Evolutionary conservation across 2,329 filamentous ascomycete species (phyloP), one percentile per base, ranked within the genome.

Genomic region (Penicillium sp.): DNA sequence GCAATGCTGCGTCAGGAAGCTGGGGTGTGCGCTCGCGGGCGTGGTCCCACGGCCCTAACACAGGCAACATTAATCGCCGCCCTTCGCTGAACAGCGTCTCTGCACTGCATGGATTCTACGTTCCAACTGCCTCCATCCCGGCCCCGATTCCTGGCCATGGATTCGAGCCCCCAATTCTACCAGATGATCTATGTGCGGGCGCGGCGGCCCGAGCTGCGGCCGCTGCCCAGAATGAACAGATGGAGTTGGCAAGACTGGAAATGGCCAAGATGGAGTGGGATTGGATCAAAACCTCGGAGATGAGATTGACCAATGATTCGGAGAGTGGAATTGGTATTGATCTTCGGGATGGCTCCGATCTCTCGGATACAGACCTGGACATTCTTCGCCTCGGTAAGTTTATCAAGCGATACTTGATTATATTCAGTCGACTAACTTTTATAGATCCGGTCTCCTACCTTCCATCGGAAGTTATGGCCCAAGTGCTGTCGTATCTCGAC

Each of bases 401-500:
- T 18, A 9, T 47, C 11, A 14, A 27, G 24, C n/a, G 1, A 24
- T 16, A 14, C 50, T 6, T 24, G n/a, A 46, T 36, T 16, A 46
- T 36, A 14, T 27, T 33, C 39, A 9, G 24, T 40, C 33, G 44
- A 53, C 59, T 59, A 58, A 64, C 61, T 2, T 68, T 50, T 63
- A 6, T 69, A 78, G 85, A 88, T 68, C 84, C 85, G 19, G 78
- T 84, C 36, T 73, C 75, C 40, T 73, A 77, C 9, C 77, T 89
- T 4, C 87, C 87, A 2, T 74, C 81, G 11, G 87, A 89, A 71
- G 77, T 89, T 41, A 78, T 82, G 60, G 81, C 84, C 27, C 78
- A 84, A 43, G 80, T 89, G 52, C 78, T 89, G 56, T 82, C 83
- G 1, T 83, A 83, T 66, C 79, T 89, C 41, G 86, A 88, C 61